Evolutionary conservation across 2,329 filamentous ascomycete species (phyloP).

Genomic region (Microcyclospora pomicola): DNA sequence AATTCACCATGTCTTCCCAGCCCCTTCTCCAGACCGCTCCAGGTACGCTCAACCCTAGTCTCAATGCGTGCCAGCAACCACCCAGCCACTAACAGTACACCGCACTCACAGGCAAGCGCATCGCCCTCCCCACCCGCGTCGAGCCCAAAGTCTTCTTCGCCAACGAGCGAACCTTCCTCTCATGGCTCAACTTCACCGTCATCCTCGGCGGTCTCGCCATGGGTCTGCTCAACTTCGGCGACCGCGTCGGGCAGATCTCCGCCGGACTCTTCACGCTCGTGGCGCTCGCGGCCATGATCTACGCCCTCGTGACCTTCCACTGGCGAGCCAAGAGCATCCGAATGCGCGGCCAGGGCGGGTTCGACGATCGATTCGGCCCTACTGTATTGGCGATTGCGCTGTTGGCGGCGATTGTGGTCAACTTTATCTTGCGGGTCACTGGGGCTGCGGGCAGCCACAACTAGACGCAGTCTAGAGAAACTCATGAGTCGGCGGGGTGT

Average conservation of each 20-base stretch:
- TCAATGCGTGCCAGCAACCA: background rate
- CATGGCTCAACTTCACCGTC: slow-evolving; percentile 99
- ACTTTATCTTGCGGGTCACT: slow-evolving; percentile 71
- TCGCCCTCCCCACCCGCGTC: slow-evolving; percentile 91
- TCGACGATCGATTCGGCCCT: slow-evolving; percentile 90
- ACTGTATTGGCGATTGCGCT: slow-evolving; percentile 79
- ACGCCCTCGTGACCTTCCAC: slow-evolving; percentile 89
- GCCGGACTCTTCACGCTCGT: slow-evolving; percentile 89
- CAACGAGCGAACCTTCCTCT: slow-evolving; percentile 97
- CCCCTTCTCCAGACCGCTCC: slow-evolving; percentile 89
- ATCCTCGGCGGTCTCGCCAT: slow-evolving; percentile 93
- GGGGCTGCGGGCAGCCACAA: slow-evolving; percentile 12
- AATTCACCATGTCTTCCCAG: slow-evolving; percentile 71
- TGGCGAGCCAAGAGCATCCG: slow-evolving; percentile 92
- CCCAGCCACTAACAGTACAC: slow-evolving; percentile 6
- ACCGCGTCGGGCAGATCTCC: slow-evolving; percentile 83
- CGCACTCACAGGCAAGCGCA: slow-evolving; percentile 66
- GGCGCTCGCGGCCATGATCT: slow-evolving; percentile 88
- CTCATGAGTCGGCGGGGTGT: too few relatives aligned
- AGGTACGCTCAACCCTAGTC: slow-evolving; percentile 40
- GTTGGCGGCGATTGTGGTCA: slow-evolving; percentile 80
- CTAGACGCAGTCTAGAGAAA: slow-evolving; percentile 1
- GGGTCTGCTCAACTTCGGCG: slow-evolving; percentile 95
- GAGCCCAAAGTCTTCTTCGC: slow-evolving; percentile 99
- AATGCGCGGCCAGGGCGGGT: slow-evolving; percentile 80